Evolutionary conservation across 352 stramenopile species (phyloP), one percentile per base, ranked within the genome.

Genomic region (Pythium dissotocum): DNA sequence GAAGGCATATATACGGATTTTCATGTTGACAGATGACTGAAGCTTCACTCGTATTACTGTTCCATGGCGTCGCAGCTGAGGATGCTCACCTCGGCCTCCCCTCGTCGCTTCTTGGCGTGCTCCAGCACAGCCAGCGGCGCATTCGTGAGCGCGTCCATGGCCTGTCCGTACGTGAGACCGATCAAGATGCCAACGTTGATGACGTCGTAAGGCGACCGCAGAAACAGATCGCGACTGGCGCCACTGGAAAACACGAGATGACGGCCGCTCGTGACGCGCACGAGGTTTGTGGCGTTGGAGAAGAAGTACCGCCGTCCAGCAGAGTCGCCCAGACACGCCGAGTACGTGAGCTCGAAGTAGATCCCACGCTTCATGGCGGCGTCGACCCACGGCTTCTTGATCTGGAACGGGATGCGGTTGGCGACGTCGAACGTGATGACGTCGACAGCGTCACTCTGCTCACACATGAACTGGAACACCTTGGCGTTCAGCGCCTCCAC

Each of bases 381-480:
- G 56, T 86, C 73, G 68, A 95, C 67, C 82, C 77, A 85, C 7
- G 88, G 83, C 32, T 87, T 83, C 68, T 90, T 91, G 60, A 94
- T 77, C 66, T 80, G 76, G 67, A 95, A 94, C 42, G 85, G 85
- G 16, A 95, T 52, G 62, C 88, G 84, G 71, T 89, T 90, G 16
- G 88, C 82, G 33, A 92, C 62, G 65, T 95, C 85, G 36, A 95
- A 91, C 21, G 88, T 93, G 68, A 95, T 89, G 35, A 95, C 38
- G 58, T 95, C 88, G 12, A 95, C 75, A 42, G 46, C 64, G 18
- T 91, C 82, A 21, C 66, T 85, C 16, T 93, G 83, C 65, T 95
- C 86, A 63, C 88, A 95, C 5, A 93, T 63, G 38, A 82, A 93
- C 70, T 95, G 88, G 56, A 95, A 95, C n/a, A 93, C 77, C 46